These are phyloP conservation scores for Suhomyces emberorum DNA, from an alignment of 805 yeast genomes.

Conservation along the genomic window DNA sequence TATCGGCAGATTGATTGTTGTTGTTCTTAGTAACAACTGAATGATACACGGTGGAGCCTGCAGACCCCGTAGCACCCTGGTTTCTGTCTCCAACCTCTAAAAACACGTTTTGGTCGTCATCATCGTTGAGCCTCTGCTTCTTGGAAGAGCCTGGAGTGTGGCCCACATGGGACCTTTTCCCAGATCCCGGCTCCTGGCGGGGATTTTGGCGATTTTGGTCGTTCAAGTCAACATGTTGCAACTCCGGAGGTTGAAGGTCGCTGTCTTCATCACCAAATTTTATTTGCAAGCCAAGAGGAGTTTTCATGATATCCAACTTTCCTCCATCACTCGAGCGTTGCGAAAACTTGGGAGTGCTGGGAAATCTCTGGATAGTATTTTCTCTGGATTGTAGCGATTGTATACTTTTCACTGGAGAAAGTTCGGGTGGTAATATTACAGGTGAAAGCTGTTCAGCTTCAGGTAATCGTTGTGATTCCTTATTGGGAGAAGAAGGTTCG, in stretches of 20 bases:
- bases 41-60: constrained; percentile 32
- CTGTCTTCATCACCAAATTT: constrained; percentile 26
- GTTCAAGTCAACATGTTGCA: constrained; percentile 8
- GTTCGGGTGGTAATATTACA: constrained; percentile 15
- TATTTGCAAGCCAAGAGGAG: constrained; percentile 23
- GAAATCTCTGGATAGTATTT: constrained; percentile 14
- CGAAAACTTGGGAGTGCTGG: constrained; percentile 12
- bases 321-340: constrained; percentile 16
- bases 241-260: constrained; percentile 28
- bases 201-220: no score
- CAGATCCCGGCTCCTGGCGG: neutral
- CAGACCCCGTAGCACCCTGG: constrained; percentile 15
- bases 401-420: constrained; percentile 15
- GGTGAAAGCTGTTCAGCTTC: constrained; percentile 19
- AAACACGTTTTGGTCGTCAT: constrained; percentile 32
- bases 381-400: constrained; percentile 6
- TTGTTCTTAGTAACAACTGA: constrained; percentile 17
- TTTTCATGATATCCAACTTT: constrained; percentile 17
- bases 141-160: neutral
- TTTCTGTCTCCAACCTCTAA: constrained; percentile 17
- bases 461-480: constrained; percentile 1
- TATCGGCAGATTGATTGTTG: constrained; percentile 12
- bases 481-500: constrained; percentile 6
- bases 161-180: neutral
- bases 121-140: constrained; percentile 2